Percentiles rank a stretch among this genome's conserved stretches.
Evolutionary conservation across 176 grass and related monocot species (phyloP).

Genomic region (Ensete ventricosum): DNA sequence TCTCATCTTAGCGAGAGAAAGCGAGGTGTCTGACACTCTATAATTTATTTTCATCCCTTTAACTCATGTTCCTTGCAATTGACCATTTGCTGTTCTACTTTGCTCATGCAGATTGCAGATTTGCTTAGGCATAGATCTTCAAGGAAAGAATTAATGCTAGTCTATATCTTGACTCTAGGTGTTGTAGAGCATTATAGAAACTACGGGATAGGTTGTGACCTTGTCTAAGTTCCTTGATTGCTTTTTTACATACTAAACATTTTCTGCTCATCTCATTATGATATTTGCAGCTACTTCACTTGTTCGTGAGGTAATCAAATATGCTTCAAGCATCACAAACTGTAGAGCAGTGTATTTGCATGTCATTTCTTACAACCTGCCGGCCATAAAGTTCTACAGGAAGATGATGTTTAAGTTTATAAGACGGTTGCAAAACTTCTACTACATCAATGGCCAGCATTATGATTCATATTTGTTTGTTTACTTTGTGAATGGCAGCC

Average conservation of each 20-base stretch:
- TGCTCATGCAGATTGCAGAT: slow-evolving; percentile 66
- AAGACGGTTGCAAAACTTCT: slow-evolving; percentile 79
- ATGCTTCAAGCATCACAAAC: slow-evolving; percentile 70
- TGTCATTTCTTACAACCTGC: slow-evolving; percentile 97
- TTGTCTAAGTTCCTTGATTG: slow-evolving; percentile 13
- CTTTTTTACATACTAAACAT: background rate
- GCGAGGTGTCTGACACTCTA: slow-evolving; percentile 41
- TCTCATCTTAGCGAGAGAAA: slow-evolving; percentile 71
- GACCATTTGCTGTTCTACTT: slow-evolving; percentile 4
- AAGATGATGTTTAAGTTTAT: slow-evolving; percentile 91
- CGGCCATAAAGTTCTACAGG: slow-evolving; percentile 91
- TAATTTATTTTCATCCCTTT: background rate
- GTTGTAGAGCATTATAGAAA: slow-evolving; percentile 82
- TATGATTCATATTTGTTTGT: slow-evolving; percentile 95
- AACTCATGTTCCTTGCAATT: background rate
- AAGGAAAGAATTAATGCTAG: slow-evolving; percentile 59
- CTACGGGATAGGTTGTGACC: slow-evolving; percentile 71
- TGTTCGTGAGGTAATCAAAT: slow-evolving; percentile 89
- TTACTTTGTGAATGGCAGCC: slow-evolving; percentile 76
- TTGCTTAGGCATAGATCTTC: slow-evolving; percentile 72
- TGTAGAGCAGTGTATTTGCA: slow-evolving; percentile 96
- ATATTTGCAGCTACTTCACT: slow-evolving; percentile 70
- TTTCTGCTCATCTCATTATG: slow-evolving; percentile 12
- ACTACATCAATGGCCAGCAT: slow-evolving; percentile 84
- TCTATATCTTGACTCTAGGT: slow-evolving; percentile 85